A percentile compares a stretch with the other conserved stretches of the same genome.
Conservation (phyloP, 1,284 basidiomycete species). For the Trichosporon coremiiforme region DNA sequence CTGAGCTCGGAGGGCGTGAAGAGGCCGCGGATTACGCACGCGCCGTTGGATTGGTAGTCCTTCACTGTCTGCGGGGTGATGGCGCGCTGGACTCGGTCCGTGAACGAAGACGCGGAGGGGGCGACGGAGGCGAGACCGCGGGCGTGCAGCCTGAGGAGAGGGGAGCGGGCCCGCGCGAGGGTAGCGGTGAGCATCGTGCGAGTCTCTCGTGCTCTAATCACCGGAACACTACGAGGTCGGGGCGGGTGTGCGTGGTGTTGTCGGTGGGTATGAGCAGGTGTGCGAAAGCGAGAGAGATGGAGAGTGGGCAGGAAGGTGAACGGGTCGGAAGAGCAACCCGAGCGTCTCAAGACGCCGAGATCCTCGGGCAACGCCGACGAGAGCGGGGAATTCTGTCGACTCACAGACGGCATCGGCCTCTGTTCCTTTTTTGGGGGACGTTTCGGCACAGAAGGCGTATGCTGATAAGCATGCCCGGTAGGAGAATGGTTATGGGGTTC, state of each 20-base stretch:
- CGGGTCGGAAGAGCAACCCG: not conserved
- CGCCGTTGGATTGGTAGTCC: constrained; percentile 25
- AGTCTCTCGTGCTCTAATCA: no score
- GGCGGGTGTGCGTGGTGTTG: no score
- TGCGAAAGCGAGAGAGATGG: no score
- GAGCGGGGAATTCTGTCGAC: no score
- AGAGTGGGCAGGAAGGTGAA: not conserved
- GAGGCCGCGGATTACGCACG: constrained; percentile 23
- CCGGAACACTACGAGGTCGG: no score
- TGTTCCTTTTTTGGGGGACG: no score
- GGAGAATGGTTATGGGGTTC: no score
- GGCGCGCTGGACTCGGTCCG: constrained; percentile 22
- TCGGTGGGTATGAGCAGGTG: not conserved
- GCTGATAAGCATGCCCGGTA: no score
- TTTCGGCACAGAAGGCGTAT: no score
- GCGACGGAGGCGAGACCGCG: constrained; percentile 5
- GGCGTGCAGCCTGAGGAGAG: not conserved
- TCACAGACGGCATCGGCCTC: no score
- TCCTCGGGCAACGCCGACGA: no score
- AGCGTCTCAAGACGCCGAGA: no score
- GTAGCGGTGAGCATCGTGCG: not conserved
- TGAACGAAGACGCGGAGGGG: not conserved
- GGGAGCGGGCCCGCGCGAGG: not conserved
- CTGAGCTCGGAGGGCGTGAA: constrained; percentile 27
- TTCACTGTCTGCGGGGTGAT: constrained; percentile 25